Percentiles rank a stretch among this genome's conserved stretches.
Evolutionary conservation across 805 yeast genomes (phyloP).

Genomic region (Saccharomycopsis schoenii): DNA sequence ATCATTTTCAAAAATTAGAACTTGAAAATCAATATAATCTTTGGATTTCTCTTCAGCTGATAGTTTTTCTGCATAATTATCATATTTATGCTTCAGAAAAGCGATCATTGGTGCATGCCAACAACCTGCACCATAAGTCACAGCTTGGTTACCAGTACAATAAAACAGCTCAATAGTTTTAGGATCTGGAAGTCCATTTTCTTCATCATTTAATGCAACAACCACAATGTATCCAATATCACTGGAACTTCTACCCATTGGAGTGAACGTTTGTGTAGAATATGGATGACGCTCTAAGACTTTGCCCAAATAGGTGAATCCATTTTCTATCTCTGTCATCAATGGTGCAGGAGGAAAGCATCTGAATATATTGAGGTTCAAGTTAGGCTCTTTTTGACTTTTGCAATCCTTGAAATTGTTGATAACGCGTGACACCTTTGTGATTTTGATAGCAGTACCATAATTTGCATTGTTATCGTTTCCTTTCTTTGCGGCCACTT

Average conservation of each 20-base stretch:
- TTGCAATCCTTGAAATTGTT: slow-evolving; percentile 43
- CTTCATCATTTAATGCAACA: slow-evolving; percentile 48
- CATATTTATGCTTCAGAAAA: background rate
- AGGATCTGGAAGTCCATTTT: slow-evolving; percentile 51
- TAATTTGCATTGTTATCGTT: slow-evolving; percentile 53
- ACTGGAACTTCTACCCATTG: slow-evolving; percentile 68
- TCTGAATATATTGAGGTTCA: slow-evolving; percentile 78
- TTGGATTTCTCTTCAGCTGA: slow-evolving; percentile 29
- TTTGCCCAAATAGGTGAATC: slow-evolving; percentile 36
- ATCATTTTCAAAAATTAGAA: slow-evolving; percentile 79
- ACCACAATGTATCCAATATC: slow-evolving; percentile 64
- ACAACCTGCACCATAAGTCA: slow-evolving; percentile 71
- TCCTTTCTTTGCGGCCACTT: background rate
- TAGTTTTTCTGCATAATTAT: background rate
- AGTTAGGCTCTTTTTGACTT: slow-evolving; percentile 25
- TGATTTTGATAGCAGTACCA: slow-evolving; percentile 83
- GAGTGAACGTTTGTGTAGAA: slow-evolving; percentile 83
- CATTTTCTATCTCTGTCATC: slow-evolving; percentile 22
- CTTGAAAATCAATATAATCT: slow-evolving; percentile 69
- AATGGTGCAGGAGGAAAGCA: slow-evolving; percentile 69
- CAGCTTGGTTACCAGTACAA: slow-evolving; percentile 77
- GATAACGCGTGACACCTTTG: slow-evolving; percentile 58
- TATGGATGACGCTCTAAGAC: slow-evolving; percentile 88
- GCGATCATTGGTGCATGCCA: slow-evolving; percentile 99
- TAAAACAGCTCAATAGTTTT: slow-evolving; percentile 52